Conservation (phyloP, 169 alveolate species). For the Eimeria brunetti region DNA sequence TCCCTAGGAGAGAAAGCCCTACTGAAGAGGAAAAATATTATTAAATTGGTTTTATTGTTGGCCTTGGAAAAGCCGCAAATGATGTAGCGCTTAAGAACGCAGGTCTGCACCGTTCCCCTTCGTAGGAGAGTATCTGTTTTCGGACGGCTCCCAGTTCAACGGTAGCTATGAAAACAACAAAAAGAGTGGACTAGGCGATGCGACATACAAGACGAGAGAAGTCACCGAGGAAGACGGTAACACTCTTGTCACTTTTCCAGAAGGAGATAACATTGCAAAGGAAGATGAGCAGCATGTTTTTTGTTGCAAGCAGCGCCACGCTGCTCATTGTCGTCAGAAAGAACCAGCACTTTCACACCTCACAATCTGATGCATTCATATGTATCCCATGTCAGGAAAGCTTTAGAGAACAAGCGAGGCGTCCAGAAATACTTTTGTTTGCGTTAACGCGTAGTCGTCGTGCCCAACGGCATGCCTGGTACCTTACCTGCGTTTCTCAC, state of each 20-base stretch:
- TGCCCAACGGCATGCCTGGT: not conserved
- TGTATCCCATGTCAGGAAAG: not conserved
- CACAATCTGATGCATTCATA: not conserved
- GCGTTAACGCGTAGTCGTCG: not conserved
- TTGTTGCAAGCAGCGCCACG: not conserved
- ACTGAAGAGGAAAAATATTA: too few species aligned
- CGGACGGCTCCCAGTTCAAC: conserved; percentile 60
- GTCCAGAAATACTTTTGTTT: not conserved
- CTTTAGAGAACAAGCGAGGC: not conserved
- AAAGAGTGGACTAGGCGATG: conserved; percentile 66
- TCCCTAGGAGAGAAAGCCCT: not conserved
- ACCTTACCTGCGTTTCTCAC: not conserved
- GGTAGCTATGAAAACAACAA: conserved; percentile 75
- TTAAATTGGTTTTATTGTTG: not conserved
- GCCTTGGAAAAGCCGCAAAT: not conserved
- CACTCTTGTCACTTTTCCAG: not conserved
- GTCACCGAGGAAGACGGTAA: conserved; percentile 52
- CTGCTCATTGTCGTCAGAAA: not conserved
- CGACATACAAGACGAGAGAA: conserved; percentile 43
- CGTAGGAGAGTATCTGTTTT: conserved; percentile 45
- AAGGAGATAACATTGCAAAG: not conserved
- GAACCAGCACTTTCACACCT: not conserved
- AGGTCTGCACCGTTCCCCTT: not conserved
- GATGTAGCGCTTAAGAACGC: not conserved
- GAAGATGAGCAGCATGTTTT: not conserved